Evolutionary conservation across 805 yeast species (phyloP).

Genomic region (Clavispora santaluciae): DNA sequence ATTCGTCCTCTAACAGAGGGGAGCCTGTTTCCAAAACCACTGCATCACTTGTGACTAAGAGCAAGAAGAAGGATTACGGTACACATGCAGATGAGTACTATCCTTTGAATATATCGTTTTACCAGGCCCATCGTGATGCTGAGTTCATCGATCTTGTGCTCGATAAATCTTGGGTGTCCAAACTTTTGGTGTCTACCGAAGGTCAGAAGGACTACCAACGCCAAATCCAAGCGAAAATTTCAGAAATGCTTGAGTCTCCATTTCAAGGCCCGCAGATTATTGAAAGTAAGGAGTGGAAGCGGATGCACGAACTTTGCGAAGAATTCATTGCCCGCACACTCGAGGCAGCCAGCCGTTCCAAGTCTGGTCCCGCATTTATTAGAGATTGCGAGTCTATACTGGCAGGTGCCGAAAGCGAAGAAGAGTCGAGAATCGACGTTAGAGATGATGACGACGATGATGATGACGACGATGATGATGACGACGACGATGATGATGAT

Average conservation of each 20-base stretch:
- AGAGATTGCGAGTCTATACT: not conserved
- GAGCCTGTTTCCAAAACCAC: not conserved
- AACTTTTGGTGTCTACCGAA: conserved; percentile 3
- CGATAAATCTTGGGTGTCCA: conserved; percentile 21
- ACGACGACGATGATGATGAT: conserved; percentile 13
- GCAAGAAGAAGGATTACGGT: conserved; percentile 59
- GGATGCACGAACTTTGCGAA: not conserved
- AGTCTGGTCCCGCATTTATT: not conserved
- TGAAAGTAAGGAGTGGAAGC: not conserved
- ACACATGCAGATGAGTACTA: conserved; percentile 68
- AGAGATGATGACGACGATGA: conserved; percentile 24
- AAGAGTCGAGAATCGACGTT: conserved; percentile 4
- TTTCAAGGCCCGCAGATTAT: not conserved
- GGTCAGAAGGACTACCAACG: not conserved
- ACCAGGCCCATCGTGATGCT: conserved; percentile 48
- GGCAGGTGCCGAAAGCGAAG: not conserved
- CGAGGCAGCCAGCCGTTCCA: not conserved
- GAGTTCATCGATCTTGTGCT: conserved; percentile 26
- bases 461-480: conserved; percentile 14
- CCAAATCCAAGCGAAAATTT: conserved; percentile 1
- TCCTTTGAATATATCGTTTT: conserved; percentile 56
- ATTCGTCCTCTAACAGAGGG: conserved; percentile 5
- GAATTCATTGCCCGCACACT: not conserved
- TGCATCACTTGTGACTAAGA: conserved; percentile 1
- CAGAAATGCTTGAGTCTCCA: not conserved